phyloP scores from a whole-genome alignment of 1,284 basidiomycete genomes.

The Mixia osmundae region DNA sequence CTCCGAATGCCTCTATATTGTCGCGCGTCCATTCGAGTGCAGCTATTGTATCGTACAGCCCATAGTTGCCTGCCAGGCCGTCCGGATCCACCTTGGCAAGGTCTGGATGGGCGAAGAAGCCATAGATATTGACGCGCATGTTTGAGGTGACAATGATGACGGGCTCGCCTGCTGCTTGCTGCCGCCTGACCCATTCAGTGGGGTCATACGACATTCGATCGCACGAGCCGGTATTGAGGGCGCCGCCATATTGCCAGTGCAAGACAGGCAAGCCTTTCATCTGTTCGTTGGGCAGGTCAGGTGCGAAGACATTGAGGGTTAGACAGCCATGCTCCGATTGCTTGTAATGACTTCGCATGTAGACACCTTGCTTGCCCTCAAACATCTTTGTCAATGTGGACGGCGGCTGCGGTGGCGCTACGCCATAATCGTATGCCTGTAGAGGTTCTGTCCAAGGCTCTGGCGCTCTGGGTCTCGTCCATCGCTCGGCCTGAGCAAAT shows the following conservation, averaged over 20 bases:
- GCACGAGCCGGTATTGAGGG: constrained; percentile 1
- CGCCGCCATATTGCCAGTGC: constrained; percentile 8
- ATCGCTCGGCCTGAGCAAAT: background rate
- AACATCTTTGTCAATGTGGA: background rate
- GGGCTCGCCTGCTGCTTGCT: background rate
- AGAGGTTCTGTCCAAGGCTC: background rate
- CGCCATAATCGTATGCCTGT: background rate
- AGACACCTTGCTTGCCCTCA: background rate
- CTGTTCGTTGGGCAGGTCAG: constrained; percentile 5
- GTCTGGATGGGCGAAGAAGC: background rate
- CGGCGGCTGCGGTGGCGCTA: background rate
- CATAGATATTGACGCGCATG: background rate
- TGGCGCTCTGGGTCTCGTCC: background rate
- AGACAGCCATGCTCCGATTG: constrained; percentile 6
- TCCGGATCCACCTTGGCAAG: constrained; percentile 1
- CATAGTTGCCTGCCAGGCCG: constrained; percentile 4
- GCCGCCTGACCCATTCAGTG: background rate
- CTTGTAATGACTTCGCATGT: background rate
- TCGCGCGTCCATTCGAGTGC: constrained; percentile 2
- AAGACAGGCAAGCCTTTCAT: constrained; percentile 6
- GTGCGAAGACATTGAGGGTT: constrained; percentile 9
- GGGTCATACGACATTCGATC: constrained; percentile 1
- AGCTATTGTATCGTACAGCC: constrained; percentile 2
- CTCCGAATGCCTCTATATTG: constrained; percentile 3
- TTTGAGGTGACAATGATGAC: background rate